phyloP scores from a whole-genome alignment of 331 rosid genomes.

The Spiraea crenata region DNA sequence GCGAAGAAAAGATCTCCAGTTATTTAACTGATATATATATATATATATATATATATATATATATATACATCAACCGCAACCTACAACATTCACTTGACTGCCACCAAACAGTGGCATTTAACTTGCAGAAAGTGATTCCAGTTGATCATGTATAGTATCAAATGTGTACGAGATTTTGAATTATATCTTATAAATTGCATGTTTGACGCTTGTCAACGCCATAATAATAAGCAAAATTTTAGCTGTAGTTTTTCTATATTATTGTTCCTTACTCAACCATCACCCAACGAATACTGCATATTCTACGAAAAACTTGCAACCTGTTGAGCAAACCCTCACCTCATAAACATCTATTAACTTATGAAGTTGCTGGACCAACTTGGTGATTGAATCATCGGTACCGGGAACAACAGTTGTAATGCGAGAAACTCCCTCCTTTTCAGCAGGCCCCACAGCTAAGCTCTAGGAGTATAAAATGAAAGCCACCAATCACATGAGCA shows the following conservation, averaged over 20 bases:
- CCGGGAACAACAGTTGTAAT: constrained; percentile 64
- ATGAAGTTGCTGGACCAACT: constrained; percentile 59
- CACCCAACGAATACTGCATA: background rate
- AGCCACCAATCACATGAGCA: background rate
- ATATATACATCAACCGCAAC: background rate
- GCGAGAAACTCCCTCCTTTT: constrained; percentile 52
- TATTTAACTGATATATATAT: background rate
- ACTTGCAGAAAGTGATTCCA: background rate
- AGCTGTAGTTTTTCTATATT: background rate
- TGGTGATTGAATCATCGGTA: constrained; percentile 44
- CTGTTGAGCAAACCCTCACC: constrained; percentile 32
- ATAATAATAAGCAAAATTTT: background rate
- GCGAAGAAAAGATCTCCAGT: background rate
- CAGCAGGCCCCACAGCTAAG: constrained; percentile 61
- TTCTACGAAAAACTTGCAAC: background rate
- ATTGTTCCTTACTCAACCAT: background rate
- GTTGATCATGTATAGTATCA: background rate
- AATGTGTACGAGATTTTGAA: background rate
- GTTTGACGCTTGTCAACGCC: background rate
- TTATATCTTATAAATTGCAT: background rate
- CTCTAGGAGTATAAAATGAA: constrained; percentile 32
- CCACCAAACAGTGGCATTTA: background rate
- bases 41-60: no score
- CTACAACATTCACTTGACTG: background rate
- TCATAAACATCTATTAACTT: constrained; percentile 54